Evolutionary conservation across 2,329 filamentous ascomycete species (phyloP), one percentile per base, ranked within the genome.

Genomic region (Phialophora expanda): DNA sequence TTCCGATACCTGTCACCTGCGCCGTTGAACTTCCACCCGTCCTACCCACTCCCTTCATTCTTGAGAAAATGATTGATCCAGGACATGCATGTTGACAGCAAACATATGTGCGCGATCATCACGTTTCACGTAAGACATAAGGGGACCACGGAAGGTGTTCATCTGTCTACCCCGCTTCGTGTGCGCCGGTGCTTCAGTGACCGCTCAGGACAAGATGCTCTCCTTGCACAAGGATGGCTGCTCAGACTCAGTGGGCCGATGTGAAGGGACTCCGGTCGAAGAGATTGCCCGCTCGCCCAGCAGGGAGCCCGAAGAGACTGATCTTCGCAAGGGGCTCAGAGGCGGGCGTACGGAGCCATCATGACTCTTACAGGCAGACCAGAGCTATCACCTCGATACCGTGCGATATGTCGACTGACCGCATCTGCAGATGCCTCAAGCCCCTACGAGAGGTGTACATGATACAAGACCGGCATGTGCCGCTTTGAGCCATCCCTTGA

Each of bases 101-200:
- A 41, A 34, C 26, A 32, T 24, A 26, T 61, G 58, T 50, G 17
- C 30, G 58, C 58, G 48, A 54, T 48, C 20, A 34, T 17, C 14
- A 22, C 30, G 38, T 61, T 61, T 51, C 48, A 61, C 58, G 58
- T 61, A 51, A 61, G 41, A 61, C 48, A 30, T 17, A 11, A 34
- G 44, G 22, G n/a, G 9, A 24, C 53, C 28, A 48, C 57, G 20
- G 26, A 46, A 34, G 38, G 22, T n/a, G 41, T 30, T 24, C 20
- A n/a, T n/a, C 17, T 7, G 48, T 20, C 9, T 26, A n/a, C 48
- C 58, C 58, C 46, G 46, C 46, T 38, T 46, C 17, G 12, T 50
- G 14, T 26, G 44, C 17, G 30, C 24, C 12, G 56, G n/a, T 4
- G n/a, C 22, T 20, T 30, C 11, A 22, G 17, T 22, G 56, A 44